Evolutionary conservation across 139 green algal genomes (phyloP), one percentile per base, ranked within the genome.

Genomic region (Volvox africanus): DNA sequence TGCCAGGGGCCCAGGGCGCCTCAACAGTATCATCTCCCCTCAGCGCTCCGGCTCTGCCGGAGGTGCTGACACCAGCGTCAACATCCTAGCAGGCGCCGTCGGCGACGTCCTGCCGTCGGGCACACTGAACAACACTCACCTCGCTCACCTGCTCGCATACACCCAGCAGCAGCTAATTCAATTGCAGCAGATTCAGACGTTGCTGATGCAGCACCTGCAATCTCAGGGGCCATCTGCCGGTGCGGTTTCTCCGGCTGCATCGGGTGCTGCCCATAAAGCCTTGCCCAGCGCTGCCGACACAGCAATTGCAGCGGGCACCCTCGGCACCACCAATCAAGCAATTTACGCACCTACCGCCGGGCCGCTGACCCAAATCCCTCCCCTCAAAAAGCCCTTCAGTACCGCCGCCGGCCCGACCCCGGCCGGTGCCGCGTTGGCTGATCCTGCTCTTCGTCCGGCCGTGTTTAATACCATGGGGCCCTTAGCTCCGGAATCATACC

Each of bases 141-240:
- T 89, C 1, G 6, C 36, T 0, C 26, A 67, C 0, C 68, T 89
- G 13, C 83, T 89, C 11, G 26, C 83, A 0, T 22, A 50, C 6
- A 90, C 86, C 16, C 73, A 90, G 21, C 50, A 75, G n/a, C 86
- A 90, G 86, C 73, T 83, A 9, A 30, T 30, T 3, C 86, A 90
- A 24, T n/a, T 90, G 16, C 86, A 90, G 50, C 71, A 90, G 11
- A n/a, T 76, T 22, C 86, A 90, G 73, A n/a, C 44, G 9, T 1
- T 90, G 50, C 86, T 90, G 50, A 13, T 90, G n/a, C 55, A 61
- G 22, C 86, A 90, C 71, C 21, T 76, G 50, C 61, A 55, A 24
- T 1, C 32, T 28, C 12, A 55, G 68, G 22, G n/a, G n/a, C n/a
- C n/a, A n/a, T n/a, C n/a, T n/a, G n/a, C n/a, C n/a, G n/a, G n/a